Evolutionary conservation across 768 basidiomycete genomes (phyloP).

Genomic region (Coprinopsis cinerea): DNA sequence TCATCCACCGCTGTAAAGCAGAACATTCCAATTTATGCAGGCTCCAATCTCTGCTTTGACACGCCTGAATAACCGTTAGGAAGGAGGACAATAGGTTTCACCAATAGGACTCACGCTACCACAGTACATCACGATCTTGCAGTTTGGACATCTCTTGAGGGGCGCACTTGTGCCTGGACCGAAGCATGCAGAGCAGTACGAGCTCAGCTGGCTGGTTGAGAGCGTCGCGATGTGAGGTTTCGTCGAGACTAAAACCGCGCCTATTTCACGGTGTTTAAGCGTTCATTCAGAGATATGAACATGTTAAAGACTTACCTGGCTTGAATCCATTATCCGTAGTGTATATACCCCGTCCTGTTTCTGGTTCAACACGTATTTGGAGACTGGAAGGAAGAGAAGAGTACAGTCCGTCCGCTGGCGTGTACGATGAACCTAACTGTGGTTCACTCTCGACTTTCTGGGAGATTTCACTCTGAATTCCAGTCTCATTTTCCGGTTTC

Average conservation of each 20-base stretch:
- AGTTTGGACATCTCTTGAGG: constrained; percentile 70
- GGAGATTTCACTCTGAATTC: too few relatives aligned
- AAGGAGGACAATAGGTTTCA: constrained; percentile 1
- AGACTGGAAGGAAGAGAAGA: not conserved
- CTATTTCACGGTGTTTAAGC: constrained; percentile 30
- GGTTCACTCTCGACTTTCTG: too few relatives aligned
- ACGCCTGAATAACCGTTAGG: constrained; percentile 35
- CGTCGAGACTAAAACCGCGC: constrained; percentile 49
- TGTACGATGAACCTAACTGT: not conserved
- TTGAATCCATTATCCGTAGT: not conserved
- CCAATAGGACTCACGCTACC: constrained; percentile 44
- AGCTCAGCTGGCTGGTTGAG: constrained; percentile 53
- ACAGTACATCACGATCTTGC: constrained; percentile 72
- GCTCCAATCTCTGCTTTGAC: constrained; percentile 70
- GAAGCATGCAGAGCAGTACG: constrained; percentile 68
- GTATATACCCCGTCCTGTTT: not conserved
- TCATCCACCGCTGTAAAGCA: constrained; percentile 54
- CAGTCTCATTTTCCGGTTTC: not conserved
- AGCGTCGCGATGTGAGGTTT: constrained; percentile 61
- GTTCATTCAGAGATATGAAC: not conserved
- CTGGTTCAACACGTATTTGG: not conserved
- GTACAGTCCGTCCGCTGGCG: not conserved
- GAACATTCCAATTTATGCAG: constrained; percentile 75
- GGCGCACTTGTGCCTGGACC: constrained; percentile 24
- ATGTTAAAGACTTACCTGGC: constrained; percentile 5